These are phyloP conservation scores for Cyberlindnera mrakii DNA, from an alignment of 805 yeast species.

Conservation along the genomic window DNA sequence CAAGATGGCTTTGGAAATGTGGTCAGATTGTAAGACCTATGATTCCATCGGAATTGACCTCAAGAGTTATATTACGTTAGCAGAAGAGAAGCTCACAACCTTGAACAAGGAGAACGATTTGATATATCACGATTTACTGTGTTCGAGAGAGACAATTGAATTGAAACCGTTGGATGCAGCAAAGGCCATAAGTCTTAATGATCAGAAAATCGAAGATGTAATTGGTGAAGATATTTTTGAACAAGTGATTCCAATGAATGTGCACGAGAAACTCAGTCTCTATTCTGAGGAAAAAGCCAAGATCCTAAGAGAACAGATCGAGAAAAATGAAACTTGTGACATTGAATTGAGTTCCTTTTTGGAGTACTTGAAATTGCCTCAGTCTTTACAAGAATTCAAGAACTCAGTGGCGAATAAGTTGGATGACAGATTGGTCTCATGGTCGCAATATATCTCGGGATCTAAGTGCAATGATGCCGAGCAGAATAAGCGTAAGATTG, in stretches of 20 bases:
- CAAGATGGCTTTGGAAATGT: constrained; percentile 41
- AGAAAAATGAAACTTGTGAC: constrained; percentile 68
- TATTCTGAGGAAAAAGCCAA: constrained; percentile 89
- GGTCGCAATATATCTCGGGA: constrained; percentile 22
- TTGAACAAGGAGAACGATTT: constrained; percentile 82
- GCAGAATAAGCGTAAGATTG: constrained; percentile 22
- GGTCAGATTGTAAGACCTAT: constrained; percentile 25
- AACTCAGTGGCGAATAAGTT: constrained; percentile 21
- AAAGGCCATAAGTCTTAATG: constrained; percentile 46
- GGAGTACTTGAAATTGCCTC: constrained; percentile 76
- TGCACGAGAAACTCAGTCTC: constrained; percentile 80
- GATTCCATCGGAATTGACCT: constrained; percentile 29
- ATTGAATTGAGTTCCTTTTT: constrained; percentile 74
- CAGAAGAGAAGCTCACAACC: constrained; percentile 30
- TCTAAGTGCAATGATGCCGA: constrained; percentile 28
- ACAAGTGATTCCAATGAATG: constrained; percentile 76
- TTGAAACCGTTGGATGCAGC: constrained; percentile 61
- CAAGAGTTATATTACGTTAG: constrained; percentile 25
- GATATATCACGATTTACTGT: constrained; percentile 76
- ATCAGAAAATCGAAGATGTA: constrained; percentile 39
- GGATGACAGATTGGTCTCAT: constrained; percentile 25
- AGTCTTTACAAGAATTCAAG: constrained; percentile 50
- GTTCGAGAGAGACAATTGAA: constrained; percentile 47
- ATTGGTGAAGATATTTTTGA: constrained; percentile 56
- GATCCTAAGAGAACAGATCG: constrained; percentile 66